Evolutionary conservation across 2,329 filamentous ascomycete genomes (phyloP).

Genomic region (Epichloe typhina): DNA sequence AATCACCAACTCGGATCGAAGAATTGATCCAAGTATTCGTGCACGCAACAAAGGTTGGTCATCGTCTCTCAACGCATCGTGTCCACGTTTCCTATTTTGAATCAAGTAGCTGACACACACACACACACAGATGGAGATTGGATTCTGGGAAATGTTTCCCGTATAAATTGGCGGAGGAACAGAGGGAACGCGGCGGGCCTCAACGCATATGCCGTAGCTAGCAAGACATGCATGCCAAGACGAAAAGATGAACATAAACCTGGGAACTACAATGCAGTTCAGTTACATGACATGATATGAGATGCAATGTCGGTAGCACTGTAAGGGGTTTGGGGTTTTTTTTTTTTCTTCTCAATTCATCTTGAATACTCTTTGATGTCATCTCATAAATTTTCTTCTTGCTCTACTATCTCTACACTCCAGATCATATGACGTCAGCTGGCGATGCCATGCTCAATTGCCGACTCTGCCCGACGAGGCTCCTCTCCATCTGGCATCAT

Average conservation of each 20-base stretch:
- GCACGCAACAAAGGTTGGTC: slow-evolving; percentile 64
- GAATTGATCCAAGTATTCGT: slow-evolving; percentile 76
- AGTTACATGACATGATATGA: no score
- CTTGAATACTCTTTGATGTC: background rate
- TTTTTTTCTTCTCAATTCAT: background rate
- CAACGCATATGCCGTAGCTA: background rate
- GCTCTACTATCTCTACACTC: background rate
- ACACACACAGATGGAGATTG: slow-evolving; percentile 34
- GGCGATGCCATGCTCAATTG: slow-evolving; percentile 9
- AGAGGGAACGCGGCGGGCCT: no score
- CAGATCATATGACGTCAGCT: background rate
- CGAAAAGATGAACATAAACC: no score
- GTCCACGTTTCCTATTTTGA: no score
- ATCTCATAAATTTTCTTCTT: background rate
- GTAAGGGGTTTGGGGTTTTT: no score
- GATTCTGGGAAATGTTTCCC: slow-evolving; percentile 43
- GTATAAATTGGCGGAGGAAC: slow-evolving; percentile 4
- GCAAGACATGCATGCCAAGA: background rate
- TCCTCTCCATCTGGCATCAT: slow-evolving; percentile 39
- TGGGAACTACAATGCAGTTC: no score
- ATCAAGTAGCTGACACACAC: background rate
- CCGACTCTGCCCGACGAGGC: slow-evolving; percentile 25
- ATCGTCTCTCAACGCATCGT: no score
- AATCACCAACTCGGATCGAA: slow-evolving; percentile 64
- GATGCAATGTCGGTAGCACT: no score